A percentile compares a stretch with the other conserved stretches of the same genome.
Evolutionary conservation across 1,139 yeast species (phyloP).

Genomic region (Scheffersomyces quercinus): DNA sequence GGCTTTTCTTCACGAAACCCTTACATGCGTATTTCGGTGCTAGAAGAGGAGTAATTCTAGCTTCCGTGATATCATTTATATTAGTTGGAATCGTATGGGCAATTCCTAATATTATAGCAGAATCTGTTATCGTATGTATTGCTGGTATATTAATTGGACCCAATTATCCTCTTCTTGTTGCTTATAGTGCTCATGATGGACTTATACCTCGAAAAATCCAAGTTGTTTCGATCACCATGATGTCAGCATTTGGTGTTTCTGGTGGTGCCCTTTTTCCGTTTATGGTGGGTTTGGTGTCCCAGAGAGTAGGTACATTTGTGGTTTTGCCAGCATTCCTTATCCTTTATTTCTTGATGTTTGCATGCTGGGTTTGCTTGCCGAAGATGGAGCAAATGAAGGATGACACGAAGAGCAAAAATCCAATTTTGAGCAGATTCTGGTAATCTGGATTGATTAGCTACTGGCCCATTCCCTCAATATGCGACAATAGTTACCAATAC

Average conservation of each 20-base stretch:
- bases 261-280: slow-evolving; percentile 68
- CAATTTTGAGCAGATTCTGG: too few species aligned
- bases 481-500: too few species aligned
- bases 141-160: slow-evolving; percentile 56
- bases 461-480: too few species aligned
- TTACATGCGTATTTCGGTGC: slow-evolving; percentile 43
- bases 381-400: slow-evolving; percentile 17
- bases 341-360: slow-evolving; percentile 36
- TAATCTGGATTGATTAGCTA: too few species aligned
- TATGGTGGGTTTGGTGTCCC: slow-evolving; percentile 51
- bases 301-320: slow-evolving; percentile 49
- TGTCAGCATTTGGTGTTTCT: slow-evolving; percentile 59
- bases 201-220: slow-evolving; percentile 55
- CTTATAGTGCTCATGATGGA: slow-evolving; percentile 35
- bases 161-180: slow-evolving; percentile 52
- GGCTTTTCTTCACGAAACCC: slow-evolving; percentile 47
- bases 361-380: slow-evolving; percentile 49
- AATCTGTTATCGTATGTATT: slow-evolving; percentile 46
- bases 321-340: slow-evolving; percentile 52
- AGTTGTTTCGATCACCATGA: slow-evolving; percentile 51
- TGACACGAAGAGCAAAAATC: slow-evolving; percentile 4
- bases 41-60: slow-evolving; percentile 43
- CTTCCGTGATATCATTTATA: slow-evolving; percentile 32
- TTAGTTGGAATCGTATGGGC: slow-evolving; percentile 47
- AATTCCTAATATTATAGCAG: slow-evolving; percentile 39